phyloP scores from a whole-genome alignment of 192 early-diverging fungal genomes.

The Rhizophagus clarus region DNA sequence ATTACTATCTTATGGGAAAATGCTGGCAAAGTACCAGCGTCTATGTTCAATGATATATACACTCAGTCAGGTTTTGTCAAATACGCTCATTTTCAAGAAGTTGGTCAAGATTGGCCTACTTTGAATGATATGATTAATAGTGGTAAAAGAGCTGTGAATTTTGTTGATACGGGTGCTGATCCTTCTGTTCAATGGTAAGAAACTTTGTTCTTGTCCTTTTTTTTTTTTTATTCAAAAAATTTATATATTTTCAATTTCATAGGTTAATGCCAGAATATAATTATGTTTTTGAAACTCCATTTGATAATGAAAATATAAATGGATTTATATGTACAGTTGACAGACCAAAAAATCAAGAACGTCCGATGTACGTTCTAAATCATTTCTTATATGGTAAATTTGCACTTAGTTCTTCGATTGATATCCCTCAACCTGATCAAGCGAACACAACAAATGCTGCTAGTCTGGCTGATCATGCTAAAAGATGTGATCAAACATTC shows the following conservation, averaged over 20 bases:
- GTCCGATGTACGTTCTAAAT: slow-evolving; percentile 72
- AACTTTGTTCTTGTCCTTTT: neutral
- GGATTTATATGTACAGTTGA: slow-evolving; percentile 61
- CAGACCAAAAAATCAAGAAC: slow-evolving; percentile 46
- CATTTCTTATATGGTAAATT: slow-evolving; percentile 67
- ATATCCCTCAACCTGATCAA: slow-evolving; percentile 54
- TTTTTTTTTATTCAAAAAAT: too few relatives aligned
- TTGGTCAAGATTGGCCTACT: slow-evolving; percentile 66
- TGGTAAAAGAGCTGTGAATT: slow-evolving; percentile 69
- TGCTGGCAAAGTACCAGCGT: slow-evolving; percentile 47
- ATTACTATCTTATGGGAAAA: slow-evolving; percentile 79
- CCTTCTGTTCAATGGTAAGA: slow-evolving; percentile 63
- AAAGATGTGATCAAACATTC: slow-evolving; percentile 52
- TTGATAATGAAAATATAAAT: slow-evolving; percentile 46
- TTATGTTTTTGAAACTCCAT: slow-evolving; percentile 78
- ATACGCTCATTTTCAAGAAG: slow-evolving; percentile 54
- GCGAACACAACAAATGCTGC: slow-evolving; percentile 57
- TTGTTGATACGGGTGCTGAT: slow-evolving; percentile 59
- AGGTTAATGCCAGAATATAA: slow-evolving; percentile 64
- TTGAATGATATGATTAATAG: slow-evolving; percentile 61
- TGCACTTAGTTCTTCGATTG: slow-evolving; percentile 34
- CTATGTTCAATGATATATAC: slow-evolving; percentile 55
- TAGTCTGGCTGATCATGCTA: slow-evolving; percentile 57
- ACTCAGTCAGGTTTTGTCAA: slow-evolving; percentile 51
- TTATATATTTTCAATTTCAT: neutral